A percentile compares a stretch with the other conserved stretches of the same genome.
Evolutionary conservation across 768 basidiomycete genomes (phyloP).

Genomic region (Cytidiella melzeri): DNA sequence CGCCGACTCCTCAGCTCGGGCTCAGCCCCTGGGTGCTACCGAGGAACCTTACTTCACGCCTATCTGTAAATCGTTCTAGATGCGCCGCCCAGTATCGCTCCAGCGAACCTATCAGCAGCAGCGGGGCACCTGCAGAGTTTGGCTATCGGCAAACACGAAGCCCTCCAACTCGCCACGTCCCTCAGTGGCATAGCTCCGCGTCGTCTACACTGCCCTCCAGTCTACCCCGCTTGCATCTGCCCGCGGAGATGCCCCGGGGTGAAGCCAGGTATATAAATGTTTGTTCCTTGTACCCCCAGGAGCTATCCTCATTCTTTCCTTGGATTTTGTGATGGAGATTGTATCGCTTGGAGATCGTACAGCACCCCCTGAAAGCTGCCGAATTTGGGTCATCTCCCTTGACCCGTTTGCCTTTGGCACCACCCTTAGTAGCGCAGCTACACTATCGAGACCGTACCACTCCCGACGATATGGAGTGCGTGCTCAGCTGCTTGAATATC

Average conservation of each 20-base stretch:
- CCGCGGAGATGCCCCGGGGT: neutral
- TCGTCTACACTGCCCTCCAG: neutral
- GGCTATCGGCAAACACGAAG: neutral
- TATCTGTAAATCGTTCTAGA: neutral
- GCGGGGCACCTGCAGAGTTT: neutral
- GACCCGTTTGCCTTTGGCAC: constrained; percentile 78
- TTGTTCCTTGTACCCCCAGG: neutral
- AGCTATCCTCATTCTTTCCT: too few species aligned
- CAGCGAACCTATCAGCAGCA: neutral
- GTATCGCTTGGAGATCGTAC: constrained; percentile 80
- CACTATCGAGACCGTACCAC: constrained; percentile 68
- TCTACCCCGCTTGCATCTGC: neutral
- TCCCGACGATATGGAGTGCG: constrained; percentile 74
- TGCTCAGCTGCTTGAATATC: constrained; percentile 19
- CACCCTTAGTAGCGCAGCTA: constrained; percentile 78
- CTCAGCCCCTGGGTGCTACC: neutral
- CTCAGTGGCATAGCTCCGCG: neutral
- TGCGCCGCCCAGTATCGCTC: constrained; percentile 1
- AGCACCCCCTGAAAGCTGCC: constrained; percentile 77
- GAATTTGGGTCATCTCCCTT: constrained; percentile 72
- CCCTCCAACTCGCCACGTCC: neutral
- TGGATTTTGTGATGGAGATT: constrained; percentile 23
- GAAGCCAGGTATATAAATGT: neutral
- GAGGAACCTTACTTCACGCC: neutral
- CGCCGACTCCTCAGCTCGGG: neutral